Evolutionary conservation across 192 early-diverging fungal species (phyloP).

Genomic region (Coemansia sp.): DNA sequence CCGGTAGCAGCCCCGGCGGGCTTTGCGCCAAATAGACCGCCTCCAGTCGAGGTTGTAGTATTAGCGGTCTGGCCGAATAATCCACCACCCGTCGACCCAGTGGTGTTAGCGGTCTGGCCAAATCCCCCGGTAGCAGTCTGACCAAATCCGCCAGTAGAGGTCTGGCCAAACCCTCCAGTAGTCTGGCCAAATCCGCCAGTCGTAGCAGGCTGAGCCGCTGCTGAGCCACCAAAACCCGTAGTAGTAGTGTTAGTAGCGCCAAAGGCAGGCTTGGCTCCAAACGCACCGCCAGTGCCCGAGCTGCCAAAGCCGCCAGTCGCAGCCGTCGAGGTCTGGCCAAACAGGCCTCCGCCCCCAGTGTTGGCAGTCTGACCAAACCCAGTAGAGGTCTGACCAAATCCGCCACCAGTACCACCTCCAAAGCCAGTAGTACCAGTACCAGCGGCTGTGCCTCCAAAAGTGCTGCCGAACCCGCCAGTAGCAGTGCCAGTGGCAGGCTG

Average conservation of each 20-base stretch:
- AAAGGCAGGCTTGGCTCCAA: constrained; percentile 41
- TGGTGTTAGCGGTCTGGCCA: constrained; percentile 27
- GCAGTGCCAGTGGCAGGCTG: constrained; percentile 16
- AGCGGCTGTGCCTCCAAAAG: background rate
- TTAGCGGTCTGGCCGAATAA: constrained; percentile 23
- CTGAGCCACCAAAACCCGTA: constrained; percentile 14
- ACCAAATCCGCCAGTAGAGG: constrained; percentile 20
- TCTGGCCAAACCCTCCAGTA: background rate
- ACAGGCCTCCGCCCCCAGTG: background rate
- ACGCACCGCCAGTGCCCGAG: constrained; percentile 13
- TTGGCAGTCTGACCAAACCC: background rate
- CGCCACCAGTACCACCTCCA: constrained; percentile 13
- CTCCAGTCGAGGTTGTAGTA: constrained; percentile 15
- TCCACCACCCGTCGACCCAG: constrained; percentile 18
- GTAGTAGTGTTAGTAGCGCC: constrained; percentile 19
- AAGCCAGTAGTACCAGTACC: constrained; percentile 13
- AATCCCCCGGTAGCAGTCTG: constrained; percentile 33
- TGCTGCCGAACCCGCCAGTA: constrained; percentile 32
- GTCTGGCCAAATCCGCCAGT: constrained; percentile 16
- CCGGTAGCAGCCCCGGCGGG: background rate
- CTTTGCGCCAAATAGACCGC: constrained; percentile 43
- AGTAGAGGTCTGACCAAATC: constrained; percentile 11
- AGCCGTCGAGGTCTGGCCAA: constrained; percentile 1
- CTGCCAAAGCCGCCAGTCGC: constrained; percentile 13
- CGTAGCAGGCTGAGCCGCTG: constrained; percentile 21